A percentile compares a stretch with the other conserved stretches of the same genome.
Evolutionary conservation across 768 basidiomycete genomes (phyloP).

Genomic region (Serendipita sp.): DNA sequence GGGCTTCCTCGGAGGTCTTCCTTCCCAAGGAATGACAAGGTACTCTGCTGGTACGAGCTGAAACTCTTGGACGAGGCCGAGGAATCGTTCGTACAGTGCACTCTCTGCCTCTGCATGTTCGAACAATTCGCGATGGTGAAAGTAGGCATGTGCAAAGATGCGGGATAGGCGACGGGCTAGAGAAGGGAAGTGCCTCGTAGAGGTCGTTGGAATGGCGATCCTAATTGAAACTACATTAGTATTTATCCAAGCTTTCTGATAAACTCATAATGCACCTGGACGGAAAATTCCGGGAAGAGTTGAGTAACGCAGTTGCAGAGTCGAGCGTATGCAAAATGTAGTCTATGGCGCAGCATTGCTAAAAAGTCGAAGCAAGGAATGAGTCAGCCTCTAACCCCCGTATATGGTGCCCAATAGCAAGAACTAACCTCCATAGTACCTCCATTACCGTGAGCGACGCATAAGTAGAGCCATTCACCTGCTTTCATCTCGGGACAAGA

Average conservation of each 20-base stretch:
- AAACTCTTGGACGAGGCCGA: conserved; percentile 64
- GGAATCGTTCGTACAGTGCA: conserved; percentile 77
- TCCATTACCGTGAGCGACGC: conserved; percentile 85
- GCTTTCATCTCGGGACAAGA: conserved; percentile 97
- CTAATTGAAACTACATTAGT: conserved; percentile 24
- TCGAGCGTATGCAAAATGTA: conserved; percentile 89
- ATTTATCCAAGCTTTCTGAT: conserved; percentile 5
- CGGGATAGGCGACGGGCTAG: conserved; percentile 82
- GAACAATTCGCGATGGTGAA: conserved; percentile 83
- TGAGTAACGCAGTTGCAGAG: conserved; percentile 80
- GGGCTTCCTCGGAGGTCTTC: neutral
- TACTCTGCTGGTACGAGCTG: conserved; percentile 71
- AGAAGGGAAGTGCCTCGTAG: conserved; percentile 76
- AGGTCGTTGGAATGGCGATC: conserved; percentile 63
- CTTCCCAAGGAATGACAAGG: conserved; percentile 39
- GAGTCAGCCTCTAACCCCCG: neutral
- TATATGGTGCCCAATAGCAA: neutral
- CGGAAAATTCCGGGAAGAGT: conserved; percentile 81
- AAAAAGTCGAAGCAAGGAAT: neutral
- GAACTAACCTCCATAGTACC: conserved; percentile 63
- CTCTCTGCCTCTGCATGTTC: conserved; percentile 84
- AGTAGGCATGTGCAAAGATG: conserved; percentile 94
- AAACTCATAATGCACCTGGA: conserved; percentile 42
- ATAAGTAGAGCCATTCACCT: conserved; percentile 94
- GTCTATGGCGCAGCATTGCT: conserved; percentile 96